These are phyloP conservation scores for Gaeumannomyces tritici DNA, from an alignment of 2,329 filamentous ascomycete species.

Conservation along the genomic window DNA sequence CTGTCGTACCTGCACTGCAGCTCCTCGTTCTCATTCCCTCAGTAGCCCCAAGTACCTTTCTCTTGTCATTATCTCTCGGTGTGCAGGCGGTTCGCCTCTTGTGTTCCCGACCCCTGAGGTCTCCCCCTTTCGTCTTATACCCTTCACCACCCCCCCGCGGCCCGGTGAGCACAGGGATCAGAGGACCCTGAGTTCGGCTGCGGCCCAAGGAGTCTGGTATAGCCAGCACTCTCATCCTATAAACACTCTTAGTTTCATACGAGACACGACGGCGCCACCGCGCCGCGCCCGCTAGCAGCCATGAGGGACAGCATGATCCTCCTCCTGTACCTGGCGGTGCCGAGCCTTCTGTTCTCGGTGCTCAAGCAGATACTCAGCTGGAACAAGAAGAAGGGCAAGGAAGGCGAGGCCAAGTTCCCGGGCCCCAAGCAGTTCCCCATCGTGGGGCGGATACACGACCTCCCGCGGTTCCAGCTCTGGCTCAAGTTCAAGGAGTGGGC, in stretches of 20 bases:
- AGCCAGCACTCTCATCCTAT: neutral
- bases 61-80: neutral
- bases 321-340: constrained; percentile 34
- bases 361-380: constrained; percentile 27
- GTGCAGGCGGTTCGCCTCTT: neutral
- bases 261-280: too few species aligned
- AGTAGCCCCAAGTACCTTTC: neutral
- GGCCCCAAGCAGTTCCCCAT: constrained; percentile 37
- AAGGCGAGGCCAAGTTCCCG: constrained; percentile 25
- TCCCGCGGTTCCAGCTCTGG: constrained; percentile 36
- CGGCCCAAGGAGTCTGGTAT: neutral
- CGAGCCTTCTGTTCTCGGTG: constrained; percentile 31
- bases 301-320: constrained; percentile 29
- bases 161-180: too few species aligned
- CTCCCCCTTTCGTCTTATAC: neutral
- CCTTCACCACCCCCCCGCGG: neutral
- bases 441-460: constrained; percentile 37
- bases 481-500: constrained; percentile 41
- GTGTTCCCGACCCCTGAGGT: neutral
- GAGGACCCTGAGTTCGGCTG: neutral
- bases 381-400: constrained; percentile 15
- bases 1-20: neutral
- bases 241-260: neutral
- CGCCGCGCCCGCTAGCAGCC: neutral
- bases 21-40: neutral